Evolutionary conservation across 1,284 basidiomycete genomes (phyloP).

Genomic region (Ceratobasidium theobromae): DNA sequence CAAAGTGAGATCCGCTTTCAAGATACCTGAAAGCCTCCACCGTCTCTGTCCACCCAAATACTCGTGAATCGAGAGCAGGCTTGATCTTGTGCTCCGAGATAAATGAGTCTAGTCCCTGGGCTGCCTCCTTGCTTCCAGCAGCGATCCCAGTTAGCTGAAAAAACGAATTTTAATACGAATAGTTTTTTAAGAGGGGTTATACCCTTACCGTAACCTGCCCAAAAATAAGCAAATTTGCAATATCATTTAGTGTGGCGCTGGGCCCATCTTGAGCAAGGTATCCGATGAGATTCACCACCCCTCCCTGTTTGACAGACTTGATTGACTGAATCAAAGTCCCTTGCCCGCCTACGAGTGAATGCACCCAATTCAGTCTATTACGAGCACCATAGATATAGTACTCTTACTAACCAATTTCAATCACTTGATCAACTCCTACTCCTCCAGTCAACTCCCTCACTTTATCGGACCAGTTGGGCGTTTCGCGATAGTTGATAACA

Average conservation of each 20-base stretch:
- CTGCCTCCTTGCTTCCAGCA: neutral
- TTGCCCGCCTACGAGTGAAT: neutral
- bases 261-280: neutral
- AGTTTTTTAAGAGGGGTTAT: neutral
- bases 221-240: neutral
- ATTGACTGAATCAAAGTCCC: constrained; percentile 6
- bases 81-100: constrained; percentile 15
- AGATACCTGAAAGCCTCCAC: constrained; percentile 4
- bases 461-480: constrained; percentile 57
- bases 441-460: constrained; percentile 46
- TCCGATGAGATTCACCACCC: neutral
- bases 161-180: neutral
- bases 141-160: neutral
- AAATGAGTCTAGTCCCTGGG: neutral
- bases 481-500: constrained; percentile 59
- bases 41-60: constrained; percentile 6
- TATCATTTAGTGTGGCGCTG: neutral
- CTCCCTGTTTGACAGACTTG: neutral
- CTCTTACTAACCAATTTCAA: constrained; percentile 22
- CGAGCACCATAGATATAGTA: neutral
- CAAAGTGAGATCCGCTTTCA: constrained; percentile 9
- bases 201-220: neutral
- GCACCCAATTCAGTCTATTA: neutral
- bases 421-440: neutral
- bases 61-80: neutral